These are phyloP conservation scores for Petunia secreta DNA, from an alignment of 257 asterid species.

Conservation along the genomic window DNA sequence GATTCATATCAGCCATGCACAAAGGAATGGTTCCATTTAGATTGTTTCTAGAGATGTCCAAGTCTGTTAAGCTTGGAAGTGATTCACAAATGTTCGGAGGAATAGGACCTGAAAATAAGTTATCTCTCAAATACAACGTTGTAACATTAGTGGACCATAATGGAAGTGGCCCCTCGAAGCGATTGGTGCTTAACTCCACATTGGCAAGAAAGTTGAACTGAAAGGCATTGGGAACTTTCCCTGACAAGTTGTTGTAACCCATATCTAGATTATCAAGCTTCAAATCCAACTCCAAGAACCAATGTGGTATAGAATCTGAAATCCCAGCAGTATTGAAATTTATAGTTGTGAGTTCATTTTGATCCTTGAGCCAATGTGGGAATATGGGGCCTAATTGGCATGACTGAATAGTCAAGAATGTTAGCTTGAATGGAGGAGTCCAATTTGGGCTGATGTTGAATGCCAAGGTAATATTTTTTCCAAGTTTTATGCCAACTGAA, in stretches of 20 bases:
- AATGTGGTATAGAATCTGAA: constrained; percentile 38
- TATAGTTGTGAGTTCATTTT: constrained; percentile 31
- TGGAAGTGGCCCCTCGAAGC: constrained; percentile 42
- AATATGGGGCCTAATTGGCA: constrained; percentile 45
- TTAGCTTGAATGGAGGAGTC: constrained; percentile 43
- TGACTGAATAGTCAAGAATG: constrained; percentile 34
- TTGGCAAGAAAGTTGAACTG: constrained; percentile 21
- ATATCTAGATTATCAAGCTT: constrained; percentile 37
- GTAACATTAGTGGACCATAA: constrained; percentile 41
- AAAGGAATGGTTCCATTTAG: constrained; percentile 40
- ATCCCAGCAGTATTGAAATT: constrained; percentile 35
- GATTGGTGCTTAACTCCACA: constrained; percentile 38
- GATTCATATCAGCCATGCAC: constrained; percentile 30
- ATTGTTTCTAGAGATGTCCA: constrained; percentile 39
- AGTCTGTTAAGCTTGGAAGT: constrained; percentile 30
- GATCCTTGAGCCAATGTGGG: constrained; percentile 40
- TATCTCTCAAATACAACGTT: constrained; percentile 39
- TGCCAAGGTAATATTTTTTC: constrained; percentile 28
- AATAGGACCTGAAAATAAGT: constrained; percentile 43
- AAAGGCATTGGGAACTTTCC: constrained; percentile 33
- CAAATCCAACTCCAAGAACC: constrained; percentile 41
- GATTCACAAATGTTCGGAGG: constrained; percentile 38
- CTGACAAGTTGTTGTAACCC: constrained; percentile 35
- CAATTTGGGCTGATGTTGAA: constrained; percentile 37
- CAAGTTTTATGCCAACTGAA: constrained; percentile 30